Evolutionary conservation across 371 early-diverging fungal genomes (phyloP).

Genomic region (Mortierella sp.): DNA sequence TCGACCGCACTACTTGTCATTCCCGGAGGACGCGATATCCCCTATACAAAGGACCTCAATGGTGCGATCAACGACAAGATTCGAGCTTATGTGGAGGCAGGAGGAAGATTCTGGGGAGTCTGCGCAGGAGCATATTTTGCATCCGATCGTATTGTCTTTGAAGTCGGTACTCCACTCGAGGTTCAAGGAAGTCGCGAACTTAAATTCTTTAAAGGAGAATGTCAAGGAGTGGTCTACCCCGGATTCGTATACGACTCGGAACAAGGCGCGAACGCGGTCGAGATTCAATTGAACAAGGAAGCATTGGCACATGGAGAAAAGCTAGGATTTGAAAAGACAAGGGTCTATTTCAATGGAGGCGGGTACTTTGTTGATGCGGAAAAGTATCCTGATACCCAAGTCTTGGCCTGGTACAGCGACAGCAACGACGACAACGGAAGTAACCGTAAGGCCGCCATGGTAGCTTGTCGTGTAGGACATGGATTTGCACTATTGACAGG

Average conservation of each 20-base stretch:
- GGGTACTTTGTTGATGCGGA: constrained; percentile 78
- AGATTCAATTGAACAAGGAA: constrained; percentile 23
- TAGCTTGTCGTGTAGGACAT: constrained; percentile 71
- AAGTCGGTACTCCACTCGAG: constrained; percentile 73
- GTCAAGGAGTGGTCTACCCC: constrained; percentile 80
- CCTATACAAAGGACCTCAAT: constrained; percentile 79
- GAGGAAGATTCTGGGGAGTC: constrained; percentile 92
- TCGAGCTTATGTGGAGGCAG: constrained; percentile 75
- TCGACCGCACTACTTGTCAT: constrained; percentile 87
- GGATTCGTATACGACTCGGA: constrained; percentile 89
- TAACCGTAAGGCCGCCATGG: constrained; percentile 58
- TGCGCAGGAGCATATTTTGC: constrained; percentile 97
- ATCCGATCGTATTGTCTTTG: constrained; percentile 80
- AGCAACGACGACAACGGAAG: constrained; percentile 19
- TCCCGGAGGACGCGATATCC: constrained; percentile 93
- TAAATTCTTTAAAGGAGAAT: constrained; percentile 79
- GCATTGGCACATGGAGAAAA: constrained; percentile 11
- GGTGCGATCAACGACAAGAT: constrained; percentile 75
- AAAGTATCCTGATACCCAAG: constrained; percentile 53
- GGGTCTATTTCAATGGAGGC: constrained; percentile 86
- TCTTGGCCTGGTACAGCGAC: constrained; percentile 69
- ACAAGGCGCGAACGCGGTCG: constrained; percentile 64
- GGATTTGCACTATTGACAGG: constrained; percentile 79
- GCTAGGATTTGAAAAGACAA: constrained; percentile 25
- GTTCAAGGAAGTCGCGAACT: constrained; percentile 85